phyloP scores from a whole-genome alignment of 768 basidiomycete genomes.

The Auriscalpium microsporum region DNA sequence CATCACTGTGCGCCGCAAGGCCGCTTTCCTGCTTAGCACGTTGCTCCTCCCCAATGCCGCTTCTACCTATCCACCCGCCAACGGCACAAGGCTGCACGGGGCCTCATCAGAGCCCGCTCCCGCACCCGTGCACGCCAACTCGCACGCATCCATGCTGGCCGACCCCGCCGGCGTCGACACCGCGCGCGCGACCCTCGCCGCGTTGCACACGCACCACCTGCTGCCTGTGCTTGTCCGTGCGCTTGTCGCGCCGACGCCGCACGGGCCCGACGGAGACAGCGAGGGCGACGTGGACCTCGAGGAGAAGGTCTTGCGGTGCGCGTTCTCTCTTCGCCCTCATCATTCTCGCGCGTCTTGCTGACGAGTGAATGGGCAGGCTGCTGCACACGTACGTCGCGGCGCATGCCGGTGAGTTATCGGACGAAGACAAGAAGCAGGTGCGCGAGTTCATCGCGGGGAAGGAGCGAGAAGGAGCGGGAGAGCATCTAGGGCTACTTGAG shows the following conservation, averaged over 20 bases:
- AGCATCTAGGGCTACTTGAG: slow-evolving; percentile 1
- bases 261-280: slow-evolving; percentile 59
- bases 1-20: slow-evolving; percentile 69
- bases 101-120: slow-evolving; percentile 12
- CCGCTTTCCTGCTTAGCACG: slow-evolving; percentile 64
- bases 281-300: slow-evolving; percentile 56
- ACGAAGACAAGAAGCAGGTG: slow-evolving; percentile 4
- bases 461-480: neutral
- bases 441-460: slow-evolving; percentile 4
- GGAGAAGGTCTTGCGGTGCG: slow-evolving; percentile 53
- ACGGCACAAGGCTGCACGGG: slow-evolving; percentile 10
- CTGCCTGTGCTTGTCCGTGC: slow-evolving; percentile 43
- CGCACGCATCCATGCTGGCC: slow-evolving; percentile 55
- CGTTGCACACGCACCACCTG: slow-evolving; percentile 38
- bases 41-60: slow-evolving; percentile 48
- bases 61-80: neutral
- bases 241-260: slow-evolving; percentile 48
- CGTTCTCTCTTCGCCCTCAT: neutral
- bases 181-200: slow-evolving; percentile 37
- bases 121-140: slow-evolving; percentile 56
- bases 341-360: neutral
- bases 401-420: slow-evolving; percentile 9
- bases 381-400: slow-evolving; percentile 12
- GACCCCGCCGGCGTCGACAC: slow-evolving; percentile 50
- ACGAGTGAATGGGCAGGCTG: neutral